phyloP scores from a whole-genome alignment of 306 rosid genomes.

The Fragaria iinumae region DNA sequence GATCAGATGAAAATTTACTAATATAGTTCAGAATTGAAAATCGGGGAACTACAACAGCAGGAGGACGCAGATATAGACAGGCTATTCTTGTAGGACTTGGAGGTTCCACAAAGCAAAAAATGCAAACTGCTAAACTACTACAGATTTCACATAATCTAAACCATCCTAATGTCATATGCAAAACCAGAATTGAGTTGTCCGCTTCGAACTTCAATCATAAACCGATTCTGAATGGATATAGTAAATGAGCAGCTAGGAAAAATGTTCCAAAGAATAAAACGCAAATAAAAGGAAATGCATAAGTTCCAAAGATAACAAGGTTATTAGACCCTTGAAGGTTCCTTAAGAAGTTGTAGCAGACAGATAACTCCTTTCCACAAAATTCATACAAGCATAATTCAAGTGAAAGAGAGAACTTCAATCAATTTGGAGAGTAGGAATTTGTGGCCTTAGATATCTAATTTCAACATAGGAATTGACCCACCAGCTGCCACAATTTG shows the following conservation, averaged over 20 bases:
- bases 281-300: slow-evolving; percentile 1
- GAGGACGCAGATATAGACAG: too few relatives aligned
- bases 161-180: background rate
- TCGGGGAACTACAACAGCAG: too few relatives aligned
- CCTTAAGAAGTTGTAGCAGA: slow-evolving; percentile 20
- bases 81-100: too few relatives aligned
- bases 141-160: background rate
- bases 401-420: slow-evolving; percentile 38
- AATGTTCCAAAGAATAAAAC: background rate
- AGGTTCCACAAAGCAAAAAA: background rate
- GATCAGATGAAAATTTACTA: too few relatives aligned
- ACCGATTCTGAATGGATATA: background rate
- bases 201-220: background rate
- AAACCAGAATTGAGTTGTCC: background rate
- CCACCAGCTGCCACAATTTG: slow-evolving; percentile 95
- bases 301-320: background rate
- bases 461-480: slow-evolving; percentile 63
- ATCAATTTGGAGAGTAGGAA: slow-evolving; percentile 9
- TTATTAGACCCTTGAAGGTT: background rate
- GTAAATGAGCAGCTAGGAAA: background rate
- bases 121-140: background rate
- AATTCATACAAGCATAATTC: slow-evolving; percentile 51
- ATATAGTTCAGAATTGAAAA: too few relatives aligned
- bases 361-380: slow-evolving; percentile 29
- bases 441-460: slow-evolving; percentile 36